phyloP scores from a whole-genome alignment of 352 stramenopile genomes.

The Blastocystis sp. region DNA sequence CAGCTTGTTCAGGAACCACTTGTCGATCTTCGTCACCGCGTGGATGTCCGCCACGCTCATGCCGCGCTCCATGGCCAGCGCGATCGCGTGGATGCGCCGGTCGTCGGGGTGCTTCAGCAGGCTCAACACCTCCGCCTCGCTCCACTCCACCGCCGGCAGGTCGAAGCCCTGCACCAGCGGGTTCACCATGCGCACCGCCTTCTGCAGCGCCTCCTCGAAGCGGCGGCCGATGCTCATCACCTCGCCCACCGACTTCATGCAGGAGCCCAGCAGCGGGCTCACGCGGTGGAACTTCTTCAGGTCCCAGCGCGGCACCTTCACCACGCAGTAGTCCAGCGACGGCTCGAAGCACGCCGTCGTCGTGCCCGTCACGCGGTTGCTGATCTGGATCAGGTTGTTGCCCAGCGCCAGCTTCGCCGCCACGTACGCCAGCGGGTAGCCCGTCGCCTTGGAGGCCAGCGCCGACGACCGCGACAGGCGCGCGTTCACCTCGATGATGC shows the following conservation, averaged over 20 bases:
- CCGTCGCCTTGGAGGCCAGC: conserved; percentile 93
- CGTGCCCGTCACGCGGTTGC: conserved; percentile 90
- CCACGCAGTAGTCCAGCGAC: conserved; percentile 93
- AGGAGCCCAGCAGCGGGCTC: conserved; percentile 87
- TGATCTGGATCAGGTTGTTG: conserved; percentile 88
- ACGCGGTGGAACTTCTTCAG: conserved; percentile 90
- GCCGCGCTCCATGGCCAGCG: conserved; percentile 81
- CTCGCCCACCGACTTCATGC: conserved; percentile 94
- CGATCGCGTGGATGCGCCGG: conserved; percentile 74
- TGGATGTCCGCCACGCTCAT: conserved; percentile 91
- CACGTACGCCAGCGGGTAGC: conserved; percentile 95
- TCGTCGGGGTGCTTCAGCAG: conserved; percentile 80
- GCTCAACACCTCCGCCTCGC: conserved; percentile 73
- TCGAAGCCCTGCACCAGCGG: conserved; percentile 81
- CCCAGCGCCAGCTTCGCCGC: conserved; percentile 91
- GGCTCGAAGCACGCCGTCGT: conserved; percentile 94
- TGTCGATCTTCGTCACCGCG: conserved; percentile 97
- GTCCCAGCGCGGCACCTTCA: conserved; percentile 94
- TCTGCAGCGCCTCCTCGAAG: conserved; percentile 94
- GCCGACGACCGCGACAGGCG: conserved; percentile 93
- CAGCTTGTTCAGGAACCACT: conserved; percentile 94
- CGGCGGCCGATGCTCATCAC: conserved; percentile 92
- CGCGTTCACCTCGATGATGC: conserved; percentile 97
- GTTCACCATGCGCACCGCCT: conserved; percentile 93
- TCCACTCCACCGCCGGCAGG: conserved; percentile 75